These are phyloP conservation scores for Colletotrichum sp. DNA, from an alignment of 2,329 filamentous ascomycete species.

Conservation along the genomic window DNA sequence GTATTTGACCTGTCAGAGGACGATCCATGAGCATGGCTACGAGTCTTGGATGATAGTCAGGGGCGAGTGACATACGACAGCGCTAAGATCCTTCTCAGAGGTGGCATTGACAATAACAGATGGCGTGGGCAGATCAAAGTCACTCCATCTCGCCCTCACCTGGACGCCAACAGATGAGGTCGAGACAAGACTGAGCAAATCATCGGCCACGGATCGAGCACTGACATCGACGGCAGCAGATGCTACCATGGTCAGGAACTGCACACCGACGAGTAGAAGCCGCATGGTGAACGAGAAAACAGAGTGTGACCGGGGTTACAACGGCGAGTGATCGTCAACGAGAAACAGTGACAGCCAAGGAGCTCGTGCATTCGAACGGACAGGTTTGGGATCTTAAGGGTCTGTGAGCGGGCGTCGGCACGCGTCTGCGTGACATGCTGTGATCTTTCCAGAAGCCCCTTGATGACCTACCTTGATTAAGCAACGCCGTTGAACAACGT, in stretches of 20 bases:
- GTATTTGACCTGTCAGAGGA: constrained; percentile 5
- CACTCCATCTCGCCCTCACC: constrained; percentile 22
- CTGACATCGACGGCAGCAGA: not conserved
- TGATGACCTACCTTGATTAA: not conserved
- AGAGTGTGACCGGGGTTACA: not conserved
- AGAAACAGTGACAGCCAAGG: not conserved
- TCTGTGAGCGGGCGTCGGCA: not conserved
- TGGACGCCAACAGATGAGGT: not conserved
- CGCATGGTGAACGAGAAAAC: not conserved
- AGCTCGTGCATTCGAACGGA: not conserved
- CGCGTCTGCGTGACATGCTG: not conserved
- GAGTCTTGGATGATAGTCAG: not conserved
- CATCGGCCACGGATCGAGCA: not conserved
- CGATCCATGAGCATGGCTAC: not conserved
- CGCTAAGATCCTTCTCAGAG: constrained; percentile 23
- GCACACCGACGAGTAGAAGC: not conserved
- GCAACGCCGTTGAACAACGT: not conserved
- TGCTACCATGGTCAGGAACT: constrained; percentile 10
- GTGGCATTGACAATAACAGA: constrained; percentile 21
- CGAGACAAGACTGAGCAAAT: not conserved
- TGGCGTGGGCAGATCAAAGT: constrained; percentile 20
- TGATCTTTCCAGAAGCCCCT: not conserved
- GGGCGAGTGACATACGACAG: not conserved
- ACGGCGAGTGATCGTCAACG: not conserved
- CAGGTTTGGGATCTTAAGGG: not conserved